Conservation (phyloP, 192 early-diverging fungal genomes). For the Mortierella antarctica region DNA sequence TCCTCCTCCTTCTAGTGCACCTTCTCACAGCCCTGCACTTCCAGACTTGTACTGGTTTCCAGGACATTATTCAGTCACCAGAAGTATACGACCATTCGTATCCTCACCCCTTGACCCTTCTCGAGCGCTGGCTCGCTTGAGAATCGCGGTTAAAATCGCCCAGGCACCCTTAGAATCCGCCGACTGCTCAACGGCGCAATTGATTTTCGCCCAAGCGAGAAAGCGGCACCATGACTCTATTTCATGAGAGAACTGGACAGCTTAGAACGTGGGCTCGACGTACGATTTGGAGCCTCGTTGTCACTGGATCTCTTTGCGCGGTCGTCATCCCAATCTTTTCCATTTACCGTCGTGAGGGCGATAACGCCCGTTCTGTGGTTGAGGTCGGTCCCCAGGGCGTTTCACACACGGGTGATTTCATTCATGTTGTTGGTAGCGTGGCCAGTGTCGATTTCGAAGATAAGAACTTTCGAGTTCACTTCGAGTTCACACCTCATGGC, state of each 20-base stretch:
- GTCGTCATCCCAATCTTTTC: constrained; percentile 44
- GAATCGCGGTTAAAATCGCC: no score
- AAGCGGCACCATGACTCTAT: constrained; percentile 12
- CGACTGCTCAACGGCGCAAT: no score
- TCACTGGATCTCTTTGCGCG: constrained; percentile 36
- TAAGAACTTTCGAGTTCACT: constrained; percentile 58
- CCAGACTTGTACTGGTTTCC: neutral
- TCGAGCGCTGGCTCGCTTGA: no score
- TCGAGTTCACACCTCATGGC: constrained; percentile 57
- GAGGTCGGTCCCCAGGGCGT: constrained; percentile 36
- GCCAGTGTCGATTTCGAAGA: constrained; percentile 58
- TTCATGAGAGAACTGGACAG: constrained; percentile 23
- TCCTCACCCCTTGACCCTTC: no score
- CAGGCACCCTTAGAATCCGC: no score
- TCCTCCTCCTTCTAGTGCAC: neutral
- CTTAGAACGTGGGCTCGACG: constrained; percentile 34
- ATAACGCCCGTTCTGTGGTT: constrained; percentile 30
- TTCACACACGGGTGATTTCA: constrained; percentile 46
- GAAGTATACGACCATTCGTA: no score
- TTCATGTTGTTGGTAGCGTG: constrained; percentile 51
- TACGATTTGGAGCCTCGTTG: constrained; percentile 27
- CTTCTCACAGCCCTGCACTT: neutral
- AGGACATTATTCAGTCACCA: no score
- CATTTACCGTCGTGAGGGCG: constrained; percentile 38
- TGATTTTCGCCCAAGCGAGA: no score